These are phyloP conservation scores for Populus euphratica DNA, from an alignment of 345 rosid genomes.

Conservation along the genomic window DNA sequence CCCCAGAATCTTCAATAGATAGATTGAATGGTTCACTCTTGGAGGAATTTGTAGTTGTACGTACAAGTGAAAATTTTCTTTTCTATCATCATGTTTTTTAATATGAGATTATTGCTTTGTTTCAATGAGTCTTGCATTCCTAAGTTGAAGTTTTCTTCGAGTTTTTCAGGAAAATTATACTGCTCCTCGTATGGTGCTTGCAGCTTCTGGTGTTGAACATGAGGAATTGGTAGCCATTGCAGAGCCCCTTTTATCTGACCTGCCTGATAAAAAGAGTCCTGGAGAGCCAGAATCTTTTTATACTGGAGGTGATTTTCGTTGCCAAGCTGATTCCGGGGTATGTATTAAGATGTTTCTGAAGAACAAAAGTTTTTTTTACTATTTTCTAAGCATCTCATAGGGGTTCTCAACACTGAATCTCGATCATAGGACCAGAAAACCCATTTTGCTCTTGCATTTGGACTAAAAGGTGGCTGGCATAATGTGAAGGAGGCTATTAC, in stretches of 20 bases:
- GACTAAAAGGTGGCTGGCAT: slow-evolving; percentile 82
- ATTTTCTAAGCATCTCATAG: background rate
- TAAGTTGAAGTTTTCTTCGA: slow-evolving; percentile 10
- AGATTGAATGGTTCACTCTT: slow-evolving; percentile 49
- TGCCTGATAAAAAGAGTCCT: slow-evolving; percentile 43
- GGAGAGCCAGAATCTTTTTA: slow-evolving; percentile 71
- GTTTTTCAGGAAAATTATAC: slow-evolving; percentile 68
- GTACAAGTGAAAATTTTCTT: slow-evolving; percentile 12
- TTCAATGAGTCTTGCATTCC: background rate
- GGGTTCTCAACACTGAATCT: background rate
- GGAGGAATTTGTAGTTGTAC: slow-evolving; percentile 75
- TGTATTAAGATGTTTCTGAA: slow-evolving; percentile 6
- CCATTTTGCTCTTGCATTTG: slow-evolving; percentile 91
- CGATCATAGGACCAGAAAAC: slow-evolving; percentile 36
- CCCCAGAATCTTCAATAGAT: slow-evolving; percentile 67
- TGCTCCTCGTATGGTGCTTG: slow-evolving; percentile 76
- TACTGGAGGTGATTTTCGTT: slow-evolving; percentile 85
- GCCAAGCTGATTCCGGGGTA: slow-evolving; percentile 82
- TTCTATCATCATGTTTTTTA: background rate
- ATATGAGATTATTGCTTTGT: background rate
- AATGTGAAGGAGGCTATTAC: slow-evolving; percentile 67
- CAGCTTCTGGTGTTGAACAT: slow-evolving; percentile 81
- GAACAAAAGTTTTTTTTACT: background rate
- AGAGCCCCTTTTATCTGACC: slow-evolving; percentile 82
- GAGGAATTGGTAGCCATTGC: slow-evolving; percentile 71